phyloP scores from a whole-genome alignment of 139 green algal species.

The Chlamydomonas sp. region DNA sequence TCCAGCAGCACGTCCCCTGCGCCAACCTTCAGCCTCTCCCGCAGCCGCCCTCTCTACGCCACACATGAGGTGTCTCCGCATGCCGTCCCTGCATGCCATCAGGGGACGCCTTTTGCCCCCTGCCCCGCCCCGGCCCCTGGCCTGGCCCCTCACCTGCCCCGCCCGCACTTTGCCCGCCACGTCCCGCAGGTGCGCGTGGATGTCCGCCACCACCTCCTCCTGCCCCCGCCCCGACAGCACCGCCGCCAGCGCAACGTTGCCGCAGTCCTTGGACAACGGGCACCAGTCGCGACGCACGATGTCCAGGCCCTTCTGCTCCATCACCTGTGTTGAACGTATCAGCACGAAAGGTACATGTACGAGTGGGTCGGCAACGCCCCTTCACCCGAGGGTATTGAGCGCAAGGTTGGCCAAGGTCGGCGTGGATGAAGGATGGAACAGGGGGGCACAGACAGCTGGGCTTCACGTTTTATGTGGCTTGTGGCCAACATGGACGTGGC shows the following conservation, averaged over 20 bases:
- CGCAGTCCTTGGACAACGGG: constrained; percentile 91
- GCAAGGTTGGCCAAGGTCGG: not conserved
- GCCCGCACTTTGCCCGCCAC: constrained; percentile 34
- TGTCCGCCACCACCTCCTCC: constrained; percentile 91
- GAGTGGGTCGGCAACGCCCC: no score
- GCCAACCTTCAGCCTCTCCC: no score
- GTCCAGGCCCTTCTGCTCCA: constrained; percentile 97
- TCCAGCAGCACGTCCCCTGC: no score
- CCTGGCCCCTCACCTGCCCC: constrained; percentile 31
- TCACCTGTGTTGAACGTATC: constrained; percentile 50
- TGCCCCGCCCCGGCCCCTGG: constrained; percentile 1
- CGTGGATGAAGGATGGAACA: not conserved
- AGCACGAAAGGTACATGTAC: not conserved
- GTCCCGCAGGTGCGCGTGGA: constrained; percentile 84
- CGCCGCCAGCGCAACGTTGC: constrained; percentile 81
- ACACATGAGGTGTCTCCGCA: no score
- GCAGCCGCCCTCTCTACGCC: no score
- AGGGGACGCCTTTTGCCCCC: constrained; percentile 1
- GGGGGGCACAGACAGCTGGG: not conserved
- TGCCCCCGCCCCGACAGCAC: constrained; percentile 80
- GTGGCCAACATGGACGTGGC: no score
- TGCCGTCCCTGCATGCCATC: no score
- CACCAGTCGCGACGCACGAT: constrained; percentile 99
- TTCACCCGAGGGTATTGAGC: not conserved
- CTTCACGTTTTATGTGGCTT: not conserved